A percentile compares a stretch with the other conserved stretches of the same genome.
Evolutionary conservation across 2,329 filamentous ascomycete species (phyloP).

Genomic region (Claviceps monticola): DNA sequence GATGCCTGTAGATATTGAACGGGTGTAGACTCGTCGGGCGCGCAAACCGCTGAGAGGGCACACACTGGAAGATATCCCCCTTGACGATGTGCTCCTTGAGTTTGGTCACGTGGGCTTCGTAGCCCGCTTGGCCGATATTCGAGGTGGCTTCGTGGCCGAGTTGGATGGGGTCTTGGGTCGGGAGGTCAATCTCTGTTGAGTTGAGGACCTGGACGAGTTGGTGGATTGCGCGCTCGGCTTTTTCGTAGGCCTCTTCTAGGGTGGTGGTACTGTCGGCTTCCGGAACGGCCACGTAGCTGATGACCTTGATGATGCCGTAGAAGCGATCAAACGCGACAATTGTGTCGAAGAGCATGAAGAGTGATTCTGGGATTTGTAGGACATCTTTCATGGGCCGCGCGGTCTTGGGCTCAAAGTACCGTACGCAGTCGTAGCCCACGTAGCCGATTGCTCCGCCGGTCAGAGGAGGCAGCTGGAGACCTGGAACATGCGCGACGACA

Average conservation of each 20-base stretch:
- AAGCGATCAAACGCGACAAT: slow-evolving; percentile 92
- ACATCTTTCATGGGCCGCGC: slow-evolving; percentile 77
- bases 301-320: slow-evolving; percentile 81
- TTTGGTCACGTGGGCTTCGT: slow-evolving; percentile 73
- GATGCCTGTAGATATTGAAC: slow-evolving; percentile 94
- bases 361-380: slow-evolving; percentile 75
- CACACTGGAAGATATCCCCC: slow-evolving; percentile 95
- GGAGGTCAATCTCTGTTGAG: slow-evolving; percentile 61
- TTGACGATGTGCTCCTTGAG: slow-evolving; percentile 83
- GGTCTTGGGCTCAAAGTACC: slow-evolving; percentile 98
- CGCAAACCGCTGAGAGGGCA: slow-evolving; percentile 86
- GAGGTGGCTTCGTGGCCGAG: slow-evolving; percentile 71
- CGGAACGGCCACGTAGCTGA: slow-evolving; percentile 74
- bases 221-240: slow-evolving; percentile 49
- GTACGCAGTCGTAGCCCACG: slow-evolving; percentile 92
- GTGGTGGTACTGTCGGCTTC: slow-evolving; percentile 10
- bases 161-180: slow-evolving; percentile 58
- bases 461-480: slow-evolving; percentile 68
- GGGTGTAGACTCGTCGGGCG: slow-evolving; percentile 83
- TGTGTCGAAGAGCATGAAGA: slow-evolving; percentile 96
- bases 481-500: slow-evolving; percentile 71
- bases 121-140: slow-evolving; percentile 79
- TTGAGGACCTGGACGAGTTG: slow-evolving; percentile 59
- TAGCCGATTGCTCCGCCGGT: slow-evolving; percentile 92
- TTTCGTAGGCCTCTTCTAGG: slow-evolving; percentile 51